These are phyloP conservation scores for Xylariaceae sp. DNA, from an alignment of 2,329 filamentous ascomycete species.

Conservation along the genomic window DNA sequence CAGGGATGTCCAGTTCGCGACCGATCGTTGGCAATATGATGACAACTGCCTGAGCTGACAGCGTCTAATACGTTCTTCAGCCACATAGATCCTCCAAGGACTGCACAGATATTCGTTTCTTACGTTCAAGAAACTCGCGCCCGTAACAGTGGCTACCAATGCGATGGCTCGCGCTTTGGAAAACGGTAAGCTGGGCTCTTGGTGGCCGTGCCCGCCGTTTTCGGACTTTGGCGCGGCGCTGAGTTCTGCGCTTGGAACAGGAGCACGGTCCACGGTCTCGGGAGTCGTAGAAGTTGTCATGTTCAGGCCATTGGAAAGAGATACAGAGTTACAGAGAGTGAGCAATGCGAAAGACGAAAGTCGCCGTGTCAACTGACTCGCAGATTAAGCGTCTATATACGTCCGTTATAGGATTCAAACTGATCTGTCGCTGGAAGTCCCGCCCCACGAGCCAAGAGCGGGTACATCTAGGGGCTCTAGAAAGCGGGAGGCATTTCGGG, in stretches of 20 bases:
- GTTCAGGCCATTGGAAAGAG: not conserved
- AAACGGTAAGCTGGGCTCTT: slow-evolving; percentile 30
- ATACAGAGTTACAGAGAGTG: too few relatives aligned
- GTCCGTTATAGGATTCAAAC: too few relatives aligned
- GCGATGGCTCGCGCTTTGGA: slow-evolving; percentile 52
- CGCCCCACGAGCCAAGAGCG: too few relatives aligned
- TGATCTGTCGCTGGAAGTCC: too few relatives aligned
- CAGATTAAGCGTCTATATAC: too few relatives aligned
- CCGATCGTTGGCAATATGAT: slow-evolving; percentile 63
- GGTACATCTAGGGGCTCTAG: too few relatives aligned
- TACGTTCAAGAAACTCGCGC: slow-evolving; percentile 55
- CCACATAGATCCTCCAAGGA: not conserved
- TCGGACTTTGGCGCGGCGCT: slow-evolving; percentile 4
- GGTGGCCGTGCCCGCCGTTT: slow-evolving; percentile 14
- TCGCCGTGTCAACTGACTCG: too few relatives aligned
- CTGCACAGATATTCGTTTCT: slow-evolving; percentile 8
- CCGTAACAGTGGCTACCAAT: slow-evolving; percentile 51
- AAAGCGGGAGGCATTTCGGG: too few relatives aligned
- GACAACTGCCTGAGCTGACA: slow-evolving; percentile 56
- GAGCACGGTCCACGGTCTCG: too few relatives aligned
- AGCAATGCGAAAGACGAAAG: too few relatives aligned
- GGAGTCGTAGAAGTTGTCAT: not conserved
- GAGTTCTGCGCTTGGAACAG: too few relatives aligned
- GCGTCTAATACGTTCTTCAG: slow-evolving; percentile 38
- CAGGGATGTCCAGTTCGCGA: slow-evolving; percentile 51